Evolutionary conservation across 495 filamentous ascomycete species (phyloP).

Genomic region (Penicillium verhagenii): DNA sequence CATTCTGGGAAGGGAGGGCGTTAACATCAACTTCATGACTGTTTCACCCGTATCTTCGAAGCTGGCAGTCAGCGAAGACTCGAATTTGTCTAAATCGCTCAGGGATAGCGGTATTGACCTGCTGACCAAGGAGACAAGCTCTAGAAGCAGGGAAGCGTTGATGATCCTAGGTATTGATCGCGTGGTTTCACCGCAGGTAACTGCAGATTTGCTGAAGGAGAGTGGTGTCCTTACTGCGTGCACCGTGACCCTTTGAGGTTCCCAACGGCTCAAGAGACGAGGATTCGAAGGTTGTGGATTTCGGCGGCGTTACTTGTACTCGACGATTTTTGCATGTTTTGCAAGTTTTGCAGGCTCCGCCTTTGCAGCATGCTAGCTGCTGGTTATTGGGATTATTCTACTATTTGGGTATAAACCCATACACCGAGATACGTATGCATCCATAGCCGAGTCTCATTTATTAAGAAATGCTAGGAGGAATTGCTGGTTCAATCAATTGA

Average conservation of each 20-base stretch:
- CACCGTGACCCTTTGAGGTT: slow-evolving; percentile 45
- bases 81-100: background rate
- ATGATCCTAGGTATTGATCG: slow-evolving; percentile 71
- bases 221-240: slow-evolving; percentile 64
- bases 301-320: background rate
- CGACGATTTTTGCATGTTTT: too few relatives aligned
- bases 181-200: slow-evolving; percentile 52
- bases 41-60: slow-evolving; percentile 51
- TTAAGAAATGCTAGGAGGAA: background rate
- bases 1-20: slow-evolving; percentile 57
- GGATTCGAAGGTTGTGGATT: background rate
- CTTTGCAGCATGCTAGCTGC: too few relatives aligned
- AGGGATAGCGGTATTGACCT: slow-evolving; percentile 2
- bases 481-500: too few relatives aligned
- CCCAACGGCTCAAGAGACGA: background rate
- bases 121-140: background rate
- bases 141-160: slow-evolving; percentile 54
- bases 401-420: too few relatives aligned
- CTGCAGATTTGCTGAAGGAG: slow-evolving; percentile 50
- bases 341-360: too few relatives aligned
- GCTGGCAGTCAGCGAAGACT: background rate
- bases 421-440: background rate
- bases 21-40: slow-evolving; percentile 73
- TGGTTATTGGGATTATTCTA: too few relatives aligned
- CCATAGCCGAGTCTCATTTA: background rate